These are phyloP conservation scores for Lithospermum erythrorhizon DNA, from an alignment of 257 asterid genomes.

Conservation along the genomic window DNA sequence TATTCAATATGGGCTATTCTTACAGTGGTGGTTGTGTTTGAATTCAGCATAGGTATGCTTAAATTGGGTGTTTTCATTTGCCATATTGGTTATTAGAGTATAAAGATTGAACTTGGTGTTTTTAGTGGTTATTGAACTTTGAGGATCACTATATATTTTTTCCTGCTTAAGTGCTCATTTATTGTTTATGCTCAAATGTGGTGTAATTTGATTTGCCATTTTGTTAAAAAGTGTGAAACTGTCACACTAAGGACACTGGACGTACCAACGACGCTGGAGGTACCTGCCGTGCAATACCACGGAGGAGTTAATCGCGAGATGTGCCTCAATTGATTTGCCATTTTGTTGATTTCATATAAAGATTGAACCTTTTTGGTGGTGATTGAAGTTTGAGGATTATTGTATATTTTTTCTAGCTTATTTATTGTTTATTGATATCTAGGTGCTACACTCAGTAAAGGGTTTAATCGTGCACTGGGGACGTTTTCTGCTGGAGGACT, in stretches of 20 bases:
- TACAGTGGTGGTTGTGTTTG: constrained; percentile 80
- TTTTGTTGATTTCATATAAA: background rate
- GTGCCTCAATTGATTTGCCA: background rate
- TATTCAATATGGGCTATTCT: constrained; percentile 38
- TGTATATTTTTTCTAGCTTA: background rate
- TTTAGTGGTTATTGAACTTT: too few species aligned
- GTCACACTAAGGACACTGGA: too few species aligned
- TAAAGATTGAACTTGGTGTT: too few species aligned
- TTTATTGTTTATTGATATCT: background rate
- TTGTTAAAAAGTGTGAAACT: too few species aligned
- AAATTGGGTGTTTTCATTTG: background rate
- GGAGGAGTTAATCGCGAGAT: too few species aligned
- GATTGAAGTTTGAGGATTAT: background rate
- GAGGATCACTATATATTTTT: too few species aligned
- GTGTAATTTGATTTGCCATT: background rate
- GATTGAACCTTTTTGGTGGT: background rate
- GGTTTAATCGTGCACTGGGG: constrained; percentile 39
- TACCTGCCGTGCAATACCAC: too few species aligned
- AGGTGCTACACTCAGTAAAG: constrained; percentile 44
- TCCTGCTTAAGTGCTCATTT: too few species aligned
- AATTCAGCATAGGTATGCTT: constrained; percentile 67
- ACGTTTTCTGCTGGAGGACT: constrained; percentile 41
- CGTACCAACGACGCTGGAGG: too few species aligned
- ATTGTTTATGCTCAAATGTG: too few species aligned
- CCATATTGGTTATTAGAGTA: background rate